Conservation (phyloP, 495 filamentous ascomycete species). For the Neurospora sp. region DNA sequence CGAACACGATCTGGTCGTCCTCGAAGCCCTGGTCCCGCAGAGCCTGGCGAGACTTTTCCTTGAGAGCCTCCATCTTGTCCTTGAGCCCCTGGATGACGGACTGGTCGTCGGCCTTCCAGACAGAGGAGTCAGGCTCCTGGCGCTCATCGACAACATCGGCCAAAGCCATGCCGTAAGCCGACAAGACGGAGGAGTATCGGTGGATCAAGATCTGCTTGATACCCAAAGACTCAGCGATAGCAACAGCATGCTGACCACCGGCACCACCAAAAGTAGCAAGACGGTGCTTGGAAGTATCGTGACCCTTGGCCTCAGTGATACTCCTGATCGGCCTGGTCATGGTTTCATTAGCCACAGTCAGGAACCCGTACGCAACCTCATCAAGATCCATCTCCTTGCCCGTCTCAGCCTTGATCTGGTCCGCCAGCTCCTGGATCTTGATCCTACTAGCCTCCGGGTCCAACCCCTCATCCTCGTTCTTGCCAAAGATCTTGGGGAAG, state of each 20-base stretch:
- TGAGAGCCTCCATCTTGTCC: conserved; percentile 51
- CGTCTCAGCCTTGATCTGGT: conserved; percentile 62
- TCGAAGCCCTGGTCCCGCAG: conserved; percentile 67
- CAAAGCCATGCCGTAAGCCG: conserved; percentile 93
- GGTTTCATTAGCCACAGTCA: conserved; percentile 89
- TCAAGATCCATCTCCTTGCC: conserved; percentile 67
- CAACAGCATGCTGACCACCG: conserved; percentile 90
- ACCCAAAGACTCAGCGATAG: conserved; percentile 84
- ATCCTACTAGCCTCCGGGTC: conserved; percentile 69
- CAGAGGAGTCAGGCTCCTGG: conserved; percentile 81
- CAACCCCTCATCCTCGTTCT: conserved; percentile 78
- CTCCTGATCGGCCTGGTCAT: conserved; percentile 92
- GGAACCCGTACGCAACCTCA: conserved; percentile 83
- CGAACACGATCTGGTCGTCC: conserved; percentile 62
- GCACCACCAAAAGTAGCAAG: conserved; percentile 92
- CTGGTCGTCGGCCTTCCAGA: conserved; percentile 50
- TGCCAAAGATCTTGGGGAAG: conserved; percentile 95
- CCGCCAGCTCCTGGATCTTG: conserved; percentile 66
- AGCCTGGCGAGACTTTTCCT: conserved; percentile 52
- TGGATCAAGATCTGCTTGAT: conserved; percentile 84
- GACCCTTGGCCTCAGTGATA: conserved; percentile 86
- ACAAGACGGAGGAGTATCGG: conserved; percentile 86
- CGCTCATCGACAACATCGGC: conserved; percentile 91
- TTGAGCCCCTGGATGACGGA: conserved; percentile 42
- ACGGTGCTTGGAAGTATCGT: conserved; percentile 82